phyloP scores from a whole-genome alignment of 75 land plant genomes.

The Ceratopteris richardii region DNA sequence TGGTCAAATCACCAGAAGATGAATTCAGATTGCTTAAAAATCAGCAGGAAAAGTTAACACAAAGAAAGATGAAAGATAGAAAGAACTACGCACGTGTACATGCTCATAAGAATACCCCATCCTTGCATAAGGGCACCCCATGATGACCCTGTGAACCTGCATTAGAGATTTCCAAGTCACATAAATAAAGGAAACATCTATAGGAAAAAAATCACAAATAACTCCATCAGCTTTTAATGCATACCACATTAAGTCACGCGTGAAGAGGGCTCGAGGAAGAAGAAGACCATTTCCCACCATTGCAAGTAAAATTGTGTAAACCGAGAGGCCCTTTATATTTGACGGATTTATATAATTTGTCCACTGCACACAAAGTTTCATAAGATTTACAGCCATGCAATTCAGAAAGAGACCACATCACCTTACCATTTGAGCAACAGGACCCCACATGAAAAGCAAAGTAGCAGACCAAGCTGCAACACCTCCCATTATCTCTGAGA shows the following conservation, averaged over 20 bases:
- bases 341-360: constrained; percentile 27
- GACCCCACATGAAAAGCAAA: constrained; percentile 38
- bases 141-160: constrained; percentile 25
- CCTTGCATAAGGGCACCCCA: constrained; percentile 27
- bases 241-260: constrained; percentile 25
- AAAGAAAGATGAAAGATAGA: neutral
- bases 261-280: constrained; percentile 25
- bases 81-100: constrained; percentile 21
- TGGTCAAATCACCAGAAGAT: constrained; percentile 7
- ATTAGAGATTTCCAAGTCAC: neutral
- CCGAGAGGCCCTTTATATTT: constrained; percentile 31
- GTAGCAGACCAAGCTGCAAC: constrained; percentile 28
- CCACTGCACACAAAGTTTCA: constrained; percentile 19
- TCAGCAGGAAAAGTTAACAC: neutral
- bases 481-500: constrained; percentile 16
- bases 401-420: too few species aligned
- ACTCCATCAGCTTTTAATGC: neutral
- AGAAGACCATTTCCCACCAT: constrained; percentile 29
- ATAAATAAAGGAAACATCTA: neutral
- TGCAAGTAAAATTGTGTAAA: constrained; percentile 29
- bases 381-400: too few species aligned
- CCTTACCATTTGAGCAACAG: constrained; percentile 37
- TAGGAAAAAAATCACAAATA: neutral
- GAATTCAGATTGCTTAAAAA: neutral
- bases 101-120: constrained; percentile 23